Evolutionary conservation across 2,329 filamentous ascomycete genomes (phyloP), one percentile per base, ranked within the genome.

Genomic region (Alternaria metachromatica): DNA sequence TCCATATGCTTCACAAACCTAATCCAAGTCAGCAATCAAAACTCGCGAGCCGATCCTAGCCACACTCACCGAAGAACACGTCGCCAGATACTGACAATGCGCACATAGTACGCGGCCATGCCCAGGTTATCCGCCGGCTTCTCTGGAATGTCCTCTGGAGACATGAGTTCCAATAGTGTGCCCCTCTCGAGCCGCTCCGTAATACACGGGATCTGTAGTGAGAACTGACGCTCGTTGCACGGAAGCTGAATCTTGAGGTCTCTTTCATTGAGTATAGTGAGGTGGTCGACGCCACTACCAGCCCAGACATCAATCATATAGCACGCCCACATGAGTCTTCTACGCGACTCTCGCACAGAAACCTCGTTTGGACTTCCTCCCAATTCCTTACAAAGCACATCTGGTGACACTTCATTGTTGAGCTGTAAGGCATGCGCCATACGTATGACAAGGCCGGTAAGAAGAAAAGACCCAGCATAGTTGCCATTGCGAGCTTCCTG

Each of bases 291-390:
- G 10, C 75, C 75, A 59, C 75, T 76, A 11, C 75, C 75, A 41
- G 75, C 75, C 75, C 75, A 77, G 10, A 77, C 74, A 60, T 77
- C 75, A 43, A 77, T 72, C 74, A 77, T 75, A 56, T 76, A 77
- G 53, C 75, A 77, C 10, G 75, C 74, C 75, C 75, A 77, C 75
- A 77, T 77, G 10, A 77, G 53, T n/a, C 75, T 63, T 57, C 75
- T 67, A n/a, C 72, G 65, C 20, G 72, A 76, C 41, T 77, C 75
- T 61, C 70, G 63, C 26, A 74, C 66, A 8, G 75, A 76, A 3
- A 73, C 68, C 56, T 77, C 75, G 45, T 76, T 77, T 1, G 73
- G 71, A 25, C 66, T 70, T 13, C 66, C 63, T 10, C 70, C 64
- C 12, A 75, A 65, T 41, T 73, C 68, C 59, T 73, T 75, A 49